Base-by-base conservation (phyloP, 1,139 yeast genomes). In the Chernovozyma sophiae-reginae region DNA sequence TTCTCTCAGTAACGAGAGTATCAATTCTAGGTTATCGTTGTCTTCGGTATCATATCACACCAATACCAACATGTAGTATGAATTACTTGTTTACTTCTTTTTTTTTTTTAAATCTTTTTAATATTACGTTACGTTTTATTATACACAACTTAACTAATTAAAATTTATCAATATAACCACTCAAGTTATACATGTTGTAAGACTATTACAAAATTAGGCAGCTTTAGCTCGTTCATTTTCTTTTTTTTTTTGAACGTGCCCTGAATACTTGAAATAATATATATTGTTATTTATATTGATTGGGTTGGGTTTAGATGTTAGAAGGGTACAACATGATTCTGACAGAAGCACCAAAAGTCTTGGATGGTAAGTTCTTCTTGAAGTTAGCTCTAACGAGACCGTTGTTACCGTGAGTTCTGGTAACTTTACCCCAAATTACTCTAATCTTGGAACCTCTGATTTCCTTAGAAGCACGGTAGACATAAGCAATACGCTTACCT, bases 311-410 rank as follows among this genome's bases (percentile, higher is more conserved):
- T 86, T 90, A 92, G 84, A 92, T 92, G 95, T 85, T 90, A 61
- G 97, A 92, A 77, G 98, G 98, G 87, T 92, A 92, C 77, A 92
- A 90, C 95, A 92, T 89, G 80, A 92, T 83, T 82, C 98, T 87
- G 72, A 92, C 97, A 56, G 96, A 85, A 69, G 98, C 97, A 79
- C 98, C 98, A 71, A 92, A 89, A 60, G 97, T 87, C 86, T 90
- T 89, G 62, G 98, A 90, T 74, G 98, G 98, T 69, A 92, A 85
- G 90, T 92, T 92, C 77, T 86, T 83, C 78, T 86, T 90, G 94
- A 92, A 92, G 78, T 81, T 86, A 67, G 98, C 98, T 79, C 98
- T 92, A 60, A 92, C 97, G 58, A 86, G 77, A 77, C 98, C 98
- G 63, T 85, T 78, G 92, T 83, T 86, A 74, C 98, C 98, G 85